Conservation (phyloP, 257 asterid species). For the Solanum sparsipilum region DNA sequence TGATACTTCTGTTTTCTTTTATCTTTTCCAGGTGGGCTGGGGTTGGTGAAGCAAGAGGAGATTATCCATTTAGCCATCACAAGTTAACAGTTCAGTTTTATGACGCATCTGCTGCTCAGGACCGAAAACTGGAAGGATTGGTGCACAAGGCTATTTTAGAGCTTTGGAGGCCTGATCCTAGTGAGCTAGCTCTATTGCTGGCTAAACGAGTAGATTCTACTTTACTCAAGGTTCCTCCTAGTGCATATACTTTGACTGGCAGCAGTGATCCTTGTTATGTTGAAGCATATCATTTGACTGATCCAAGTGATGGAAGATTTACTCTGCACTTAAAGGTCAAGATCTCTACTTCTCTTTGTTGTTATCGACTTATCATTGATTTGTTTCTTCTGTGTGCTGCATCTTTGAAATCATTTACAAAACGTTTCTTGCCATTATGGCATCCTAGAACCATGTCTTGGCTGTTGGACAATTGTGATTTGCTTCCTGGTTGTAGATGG, state of each 20-base stretch:
- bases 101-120: conserved; percentile 85
- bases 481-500: background rate
- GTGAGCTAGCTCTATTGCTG: conserved; percentile 59
- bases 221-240: conserved; percentile 67
- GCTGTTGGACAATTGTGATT: background rate
- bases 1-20: conserved; percentile 1
- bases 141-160: conserved; percentile 86
- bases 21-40: conserved; percentile 60
- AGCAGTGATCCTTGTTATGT: conserved; percentile 96
- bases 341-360: background rate
- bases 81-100: conserved; percentile 87
- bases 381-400: background rate
- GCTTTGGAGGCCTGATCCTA: conserved; percentile 92
- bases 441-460: background rate
- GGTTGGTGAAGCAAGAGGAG: conserved; percentile 73
- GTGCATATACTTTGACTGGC: conserved; percentile 65
- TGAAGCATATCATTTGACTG: conserved; percentile 83
- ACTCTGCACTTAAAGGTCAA: conserved; percentile 79
- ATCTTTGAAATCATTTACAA: background rate
- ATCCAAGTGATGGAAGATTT: conserved; percentile 84
- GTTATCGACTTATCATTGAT: background rate
- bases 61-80: conserved; percentile 92
- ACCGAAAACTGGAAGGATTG: conserved; percentile 76
- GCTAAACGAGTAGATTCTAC: conserved; percentile 59
- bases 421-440: background rate